Percentiles rank a stretch among this genome's conserved stretches.
Conservation (phyloP, 768 basidiomycete species). For the Macrolepiota albuminosa region DNA sequence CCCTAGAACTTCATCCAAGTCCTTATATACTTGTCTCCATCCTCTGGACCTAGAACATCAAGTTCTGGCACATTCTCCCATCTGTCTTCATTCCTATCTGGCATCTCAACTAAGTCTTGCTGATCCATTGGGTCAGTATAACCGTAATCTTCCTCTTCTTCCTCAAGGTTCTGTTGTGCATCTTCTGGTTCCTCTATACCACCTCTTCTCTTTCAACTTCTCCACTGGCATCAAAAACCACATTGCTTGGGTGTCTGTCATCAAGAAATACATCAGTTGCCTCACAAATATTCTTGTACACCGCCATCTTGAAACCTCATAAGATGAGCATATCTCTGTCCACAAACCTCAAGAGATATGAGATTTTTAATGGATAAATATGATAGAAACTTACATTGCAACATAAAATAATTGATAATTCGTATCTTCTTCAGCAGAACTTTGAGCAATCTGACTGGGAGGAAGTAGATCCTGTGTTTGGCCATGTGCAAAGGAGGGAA, state of each 20-base stretch:
- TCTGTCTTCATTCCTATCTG: no score
- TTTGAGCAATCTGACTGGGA: not conserved
- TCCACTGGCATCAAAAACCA: not conserved
- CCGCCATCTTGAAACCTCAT: not conserved
- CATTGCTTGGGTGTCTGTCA: not conserved
- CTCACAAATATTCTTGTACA: not conserved
- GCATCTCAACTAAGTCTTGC: no score
- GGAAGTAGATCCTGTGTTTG: not conserved
- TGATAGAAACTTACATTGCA: no score
- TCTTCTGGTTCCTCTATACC: no score
- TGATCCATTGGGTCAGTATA: no score
- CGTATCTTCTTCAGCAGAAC: not conserved
- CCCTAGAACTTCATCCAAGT: no score
- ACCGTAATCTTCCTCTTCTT: no score
- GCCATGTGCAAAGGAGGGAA: not conserved
- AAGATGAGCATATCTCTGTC: not conserved
- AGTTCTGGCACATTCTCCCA: no score
- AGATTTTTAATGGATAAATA: not conserved
- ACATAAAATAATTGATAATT: not conserved
- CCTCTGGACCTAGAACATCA: no score
- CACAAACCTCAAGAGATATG: not conserved
- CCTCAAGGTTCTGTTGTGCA: no score
- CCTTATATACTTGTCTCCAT: no score
- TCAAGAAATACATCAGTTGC: not conserved
- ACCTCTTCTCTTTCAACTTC: no score